Evolutionary conservation across 2,329 filamentous ascomycete genomes (phyloP).

Genomic region (Chalaropsis thielavioides): DNA sequence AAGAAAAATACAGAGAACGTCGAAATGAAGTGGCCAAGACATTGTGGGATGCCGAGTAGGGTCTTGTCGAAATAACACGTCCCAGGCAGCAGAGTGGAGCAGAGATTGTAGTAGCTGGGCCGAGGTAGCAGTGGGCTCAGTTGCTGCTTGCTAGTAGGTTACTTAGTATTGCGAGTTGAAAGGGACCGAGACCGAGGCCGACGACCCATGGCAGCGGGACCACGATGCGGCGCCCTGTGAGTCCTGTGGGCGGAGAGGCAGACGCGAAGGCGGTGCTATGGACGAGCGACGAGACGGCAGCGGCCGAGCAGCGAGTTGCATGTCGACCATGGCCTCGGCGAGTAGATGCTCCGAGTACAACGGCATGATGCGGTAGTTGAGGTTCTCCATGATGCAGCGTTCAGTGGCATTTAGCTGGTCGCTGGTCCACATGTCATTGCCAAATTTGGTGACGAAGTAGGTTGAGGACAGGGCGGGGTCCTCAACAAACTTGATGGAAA

Average conservation of each 20-base stretch:
- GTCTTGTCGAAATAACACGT: no score
- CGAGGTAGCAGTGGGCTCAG: not conserved
- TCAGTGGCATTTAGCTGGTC: constrained; percentile 51
- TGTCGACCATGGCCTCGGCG: constrained; percentile 45
- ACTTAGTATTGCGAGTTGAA: not conserved
- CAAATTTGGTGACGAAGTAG: constrained; percentile 42
- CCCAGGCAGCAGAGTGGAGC: no score
- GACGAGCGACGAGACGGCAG: not conserved
- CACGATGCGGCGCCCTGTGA: not conserved
- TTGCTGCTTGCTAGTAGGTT: not conserved
- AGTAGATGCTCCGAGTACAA: constrained; percentile 43
- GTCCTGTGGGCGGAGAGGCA: not conserved
- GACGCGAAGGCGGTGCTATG: not conserved
- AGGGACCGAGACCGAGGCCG: constrained; percentile 11
- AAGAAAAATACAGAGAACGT: not conserved
- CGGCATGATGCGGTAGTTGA: constrained; percentile 48
- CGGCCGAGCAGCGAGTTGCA: constrained; percentile 42
- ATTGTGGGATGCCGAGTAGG: no score
- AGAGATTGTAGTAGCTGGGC: no score
- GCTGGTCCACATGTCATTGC: constrained; percentile 40
- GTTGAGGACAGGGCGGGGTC: constrained; percentile 41
- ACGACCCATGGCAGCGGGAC: constrained; percentile 10
- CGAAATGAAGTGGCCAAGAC: no score
- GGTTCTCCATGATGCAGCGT: constrained; percentile 47
- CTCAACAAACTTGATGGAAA: constrained; percentile 52